A percentile compares a stretch with the other conserved stretches of the same genome.
Evolutionary conservation across 2,329 filamentous ascomycete species (phyloP).

Genomic region (Beauveria caledonica): DNA sequence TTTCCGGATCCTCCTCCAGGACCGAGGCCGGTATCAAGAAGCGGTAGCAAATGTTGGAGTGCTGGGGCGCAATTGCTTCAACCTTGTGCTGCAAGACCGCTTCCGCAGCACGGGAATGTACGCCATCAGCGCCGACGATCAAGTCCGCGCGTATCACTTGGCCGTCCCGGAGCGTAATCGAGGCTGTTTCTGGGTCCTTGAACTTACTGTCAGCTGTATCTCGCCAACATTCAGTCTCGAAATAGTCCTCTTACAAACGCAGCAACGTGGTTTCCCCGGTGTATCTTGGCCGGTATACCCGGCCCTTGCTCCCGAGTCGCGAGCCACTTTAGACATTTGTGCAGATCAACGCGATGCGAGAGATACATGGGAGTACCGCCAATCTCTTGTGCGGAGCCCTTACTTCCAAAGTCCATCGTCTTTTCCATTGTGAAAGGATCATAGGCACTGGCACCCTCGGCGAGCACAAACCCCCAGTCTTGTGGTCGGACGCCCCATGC

Average conservation of each 20-base stretch:
- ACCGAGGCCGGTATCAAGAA: constrained; percentile 25
- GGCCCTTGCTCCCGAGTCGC: constrained; percentile 22
- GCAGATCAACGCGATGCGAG: constrained; percentile 33
- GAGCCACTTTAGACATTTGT: constrained; percentile 26
- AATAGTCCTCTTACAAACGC: background rate
- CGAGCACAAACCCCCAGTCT: constrained; percentile 19
- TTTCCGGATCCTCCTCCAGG: constrained; percentile 24
- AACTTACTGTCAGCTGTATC: background rate
- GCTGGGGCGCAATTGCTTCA: constrained; percentile 18
- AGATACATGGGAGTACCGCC: constrained; percentile 27
- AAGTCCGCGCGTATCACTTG: constrained; percentile 14
- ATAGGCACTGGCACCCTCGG: constrained; percentile 12
- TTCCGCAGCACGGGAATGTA: constrained; percentile 27
- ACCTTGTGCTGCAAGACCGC: constrained; percentile 21
- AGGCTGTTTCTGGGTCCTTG: constrained; percentile 19
- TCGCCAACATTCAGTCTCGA: background rate
- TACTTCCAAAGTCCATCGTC: background rate
- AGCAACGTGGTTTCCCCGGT: constrained; percentile 18
- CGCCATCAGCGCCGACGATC: constrained; percentile 35
- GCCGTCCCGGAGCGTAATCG: constrained; percentile 23
- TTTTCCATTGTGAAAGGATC: constrained; percentile 21
- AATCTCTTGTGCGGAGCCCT: constrained; percentile 14
- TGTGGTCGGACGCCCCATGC: constrained; percentile 28
- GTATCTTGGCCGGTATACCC: constrained; percentile 19
- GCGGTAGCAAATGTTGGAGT: constrained; percentile 27